Evolutionary conservation across 805 yeast species (phyloP), one percentile per base, ranked within the genome.

Genomic region (Priceomyces haplophilus): DNA sequence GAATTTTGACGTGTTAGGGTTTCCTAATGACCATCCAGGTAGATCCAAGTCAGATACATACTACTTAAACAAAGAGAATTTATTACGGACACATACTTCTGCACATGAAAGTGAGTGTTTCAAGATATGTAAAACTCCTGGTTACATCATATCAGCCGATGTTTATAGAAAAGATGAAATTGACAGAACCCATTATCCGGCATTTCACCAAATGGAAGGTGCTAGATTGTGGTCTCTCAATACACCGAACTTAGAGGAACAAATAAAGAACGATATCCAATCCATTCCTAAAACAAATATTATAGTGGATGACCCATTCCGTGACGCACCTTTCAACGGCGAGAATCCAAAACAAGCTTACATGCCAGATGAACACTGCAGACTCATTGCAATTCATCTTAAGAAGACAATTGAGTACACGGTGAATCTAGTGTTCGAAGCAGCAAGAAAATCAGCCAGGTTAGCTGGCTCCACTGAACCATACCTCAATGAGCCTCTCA

Each of bases 161-260:
- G 99, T 93, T 7, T 93, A 90, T 59, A 76, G 99, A 56, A 77
- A 96, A 55, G 99, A 93, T 64, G 96, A 91, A 55, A 88, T 93
- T 43, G 99, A 93, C 63, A 75, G 87, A 50, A 89, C 98, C 0
- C 99, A 93, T 62, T 93, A 93, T 59, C 98, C 99, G 1, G 97
- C 86, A 0, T 93, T 93, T 66, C 97, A 93, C 57, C 99, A 93
- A 64, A 80, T 93, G 88, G 99, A 93, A 65, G 99, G 98, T 37
- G 97, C 96, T 2, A 71, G 93, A 45, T 62, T 83, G 2, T 93
- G 98, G 98, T 67, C 78, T 6, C 69, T 83, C 41, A 59, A 63
- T 10, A 75, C 71, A 2, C 67, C 62, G 0, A 66, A 75, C 48
- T 68, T 87, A 11, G 65, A 73, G 41, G 51, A 59, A 29, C 48